Evolutionary conservation across 345 rosid species (phyloP), one percentile per base, ranked within the genome.

Genomic region (Rhodomyrtus tomentosa): DNA sequence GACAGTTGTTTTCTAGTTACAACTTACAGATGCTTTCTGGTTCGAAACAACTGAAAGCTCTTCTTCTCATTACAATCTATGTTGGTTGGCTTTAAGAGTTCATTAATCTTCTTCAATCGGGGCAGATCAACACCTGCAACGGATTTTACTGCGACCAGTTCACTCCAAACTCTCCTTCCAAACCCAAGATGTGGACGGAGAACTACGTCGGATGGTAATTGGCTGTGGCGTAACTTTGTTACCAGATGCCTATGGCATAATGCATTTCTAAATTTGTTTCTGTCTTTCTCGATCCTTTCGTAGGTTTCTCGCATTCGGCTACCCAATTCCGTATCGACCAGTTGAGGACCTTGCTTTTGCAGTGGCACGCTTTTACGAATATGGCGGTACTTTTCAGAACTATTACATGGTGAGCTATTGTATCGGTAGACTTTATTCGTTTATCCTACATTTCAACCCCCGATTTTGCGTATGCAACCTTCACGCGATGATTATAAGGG

Each of bases 101-200:
- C 74, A 7, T 27, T 15, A 16, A 32, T 62, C 42, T 7, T 62
- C 55, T 62, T 62, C 0, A 16, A 32, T 81, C 22, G 22, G 2
- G 88, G 90, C 92, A 93, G 95, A 90, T 93, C 85, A 92, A 93
- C 86, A 93, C 96, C 51, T 93, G 96, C 86, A 93, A 93, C 82
- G 96, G 96, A 73, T 91, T 93, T 85, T 93, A 92, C 87, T 93
- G 95, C 50, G 93, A 93, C 83, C 84, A 3, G 68, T 93, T 92
- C 80, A 85, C 87, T 11, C 93, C 95, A 4, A 92, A 92, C 86
- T 90, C 95, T 42, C 92, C 89, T 83, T 88, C 91, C 59, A 93
- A 92, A 83, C 94, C 95, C 5, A 92, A 90, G 82, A 90, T 93
- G 86, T 93, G 95, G 95, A 93, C 94, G 20, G 95, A 93, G 90